Base-by-base conservation (phyloP, 192 early-diverging fungal species). In the Gorgonomyces haynaldii region DNA sequence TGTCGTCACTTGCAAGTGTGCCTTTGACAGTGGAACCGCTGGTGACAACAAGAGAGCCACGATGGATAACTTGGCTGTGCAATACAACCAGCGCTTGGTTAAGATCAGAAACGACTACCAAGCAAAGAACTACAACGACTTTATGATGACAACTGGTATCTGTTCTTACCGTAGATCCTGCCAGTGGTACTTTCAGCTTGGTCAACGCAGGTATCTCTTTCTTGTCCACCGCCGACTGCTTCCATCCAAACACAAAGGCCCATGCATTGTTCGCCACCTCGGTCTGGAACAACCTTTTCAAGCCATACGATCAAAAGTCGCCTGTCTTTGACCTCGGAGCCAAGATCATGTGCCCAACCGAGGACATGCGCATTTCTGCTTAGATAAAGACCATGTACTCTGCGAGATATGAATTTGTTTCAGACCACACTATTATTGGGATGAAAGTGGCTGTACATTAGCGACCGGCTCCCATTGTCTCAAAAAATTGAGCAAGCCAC, bases 151-250 rank as follows among this genome's bases (percentile, higher is more conserved):
- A n/a, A n/a, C n/a, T n/a, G n/a, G n/a, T n/a, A n/a, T n/a, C n/a
- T n/a, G n/a, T n/a, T n/a, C n/a, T n/a, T n/a, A n/a, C n/a, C 22
- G 59, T 64, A 24, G 69, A 77, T 7, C 74, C 65, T 21, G 24
- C 63, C 3, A 28, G 60, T 9, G 35, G 32, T 10, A 25, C 53
- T 17, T 42, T 67, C 1, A 34, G 59, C 32, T 36, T 80, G 4
- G 20, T 24, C 20, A 44, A 52, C 3, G 72, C 67, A 59, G 54
- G 58, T 0, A 56, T 72, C 21, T 29, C 62, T 17, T 56, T 53
- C 23, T 45, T 80, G 21, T 72, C 66, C 41, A 50, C 60, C 37
- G 47, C 62, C 42, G 78, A 80, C 37, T 80, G 78, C 46, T 80
- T 80, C 60, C 78, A 80, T 58, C 78, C 78, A 13, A n/a, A 21